Evolutionary conservation across 352 stramenopile genomes (phyloP), one percentile per base, ranked within the genome.

Genomic region (Globisporangium yorkense): DNA sequence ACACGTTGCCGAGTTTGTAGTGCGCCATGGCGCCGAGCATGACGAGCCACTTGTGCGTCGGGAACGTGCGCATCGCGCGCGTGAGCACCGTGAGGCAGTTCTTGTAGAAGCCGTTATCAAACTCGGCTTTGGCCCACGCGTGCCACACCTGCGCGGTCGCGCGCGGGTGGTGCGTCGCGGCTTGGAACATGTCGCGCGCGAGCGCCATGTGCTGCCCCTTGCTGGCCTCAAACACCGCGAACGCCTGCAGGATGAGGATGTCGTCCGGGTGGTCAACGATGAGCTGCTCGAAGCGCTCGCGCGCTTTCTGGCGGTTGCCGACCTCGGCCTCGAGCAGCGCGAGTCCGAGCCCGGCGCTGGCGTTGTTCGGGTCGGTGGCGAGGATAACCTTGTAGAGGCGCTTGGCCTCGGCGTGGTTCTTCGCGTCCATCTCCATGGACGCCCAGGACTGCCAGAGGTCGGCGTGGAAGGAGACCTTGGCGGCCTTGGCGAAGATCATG

Each of bases 361-460:
- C 68, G 47, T 85, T 89, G 12, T 52, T 56, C 5, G 83, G 68
- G 57, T 93, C 83, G 3, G 85, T 92, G 3, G 85, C 85, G 12
- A 95, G 62, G 62, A 95, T 87, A 16, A 93, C 76, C 18, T 82
- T 89, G 66, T 80, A 95, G 27, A 95, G 75, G 0, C 85, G 81
- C 55, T 85, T 87, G 20, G 85, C 81, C 53, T 95, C 85, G 47
- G 65, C 70, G 61, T 83, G 66, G 60, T 93, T 93, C 52, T 82
- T 78, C 21, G 73, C 54, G 40, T 93, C 83, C 58, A 88, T 63
- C 66, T 95, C 85, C 83, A 95, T 93, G 16, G 80, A 87, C 5
- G 71, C 85, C 85, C 85, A 95, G 31, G 85, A 95, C 60, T 87
- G 86, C 80, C 80, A 95, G 5, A 95, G 54, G 57, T 89, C 77